Base-by-base conservation (phyloP, 192 early-diverging fungal species). In the Dimargaris xerosporica region DNA sequence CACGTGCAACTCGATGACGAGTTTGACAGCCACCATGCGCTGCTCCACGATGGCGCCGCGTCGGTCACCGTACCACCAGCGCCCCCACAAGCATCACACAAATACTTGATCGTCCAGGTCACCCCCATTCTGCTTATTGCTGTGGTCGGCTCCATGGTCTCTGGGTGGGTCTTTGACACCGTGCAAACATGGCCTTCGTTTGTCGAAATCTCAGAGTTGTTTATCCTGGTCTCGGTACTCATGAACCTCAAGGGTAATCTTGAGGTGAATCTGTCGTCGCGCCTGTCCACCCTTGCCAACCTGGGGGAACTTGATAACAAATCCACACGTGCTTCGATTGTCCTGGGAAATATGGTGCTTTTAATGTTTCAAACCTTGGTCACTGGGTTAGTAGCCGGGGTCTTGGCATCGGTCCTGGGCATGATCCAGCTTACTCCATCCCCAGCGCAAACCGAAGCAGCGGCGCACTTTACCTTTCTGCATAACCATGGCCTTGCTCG, bases 161-260 rank as follows among this genome's bases (percentile, higher is more conserved):
- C 88, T 1, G 88, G 88, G 12, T 86, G 79, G 73, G 66, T 88
- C 43, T 65, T 90, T 44, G 86, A 86, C 50, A 61, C 67, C 15
- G 79, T 85, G 50, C 77, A 90, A 74, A 76, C 77, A 64, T 84
- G 82, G 78, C 65, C 65, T 28, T 88, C 88, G 5, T 94, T 91
- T 64, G 68, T 69, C 9, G 56, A 72, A 10, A 71, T 89, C 19
- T 76, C 86, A 3, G 84, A 86, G 64, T 69, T 94, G 12, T 89
- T 91, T 68, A 85, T 94, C 61, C 80, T 94, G 62, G 86, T 93
- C 0, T 82, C 91, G 4, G 84, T 91, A 31, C 66, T 94, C 13
- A 67, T 94, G 31, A 91, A 91, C 65, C 70, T 94, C 21, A 94
- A 94, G 63, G 90, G 92, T 60, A 94, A 93, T 70, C 78, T 93